Evolutionary conservation across 768 basidiomycete genomes (phyloP).

Genomic region (Boletus eberwhitei): DNA sequence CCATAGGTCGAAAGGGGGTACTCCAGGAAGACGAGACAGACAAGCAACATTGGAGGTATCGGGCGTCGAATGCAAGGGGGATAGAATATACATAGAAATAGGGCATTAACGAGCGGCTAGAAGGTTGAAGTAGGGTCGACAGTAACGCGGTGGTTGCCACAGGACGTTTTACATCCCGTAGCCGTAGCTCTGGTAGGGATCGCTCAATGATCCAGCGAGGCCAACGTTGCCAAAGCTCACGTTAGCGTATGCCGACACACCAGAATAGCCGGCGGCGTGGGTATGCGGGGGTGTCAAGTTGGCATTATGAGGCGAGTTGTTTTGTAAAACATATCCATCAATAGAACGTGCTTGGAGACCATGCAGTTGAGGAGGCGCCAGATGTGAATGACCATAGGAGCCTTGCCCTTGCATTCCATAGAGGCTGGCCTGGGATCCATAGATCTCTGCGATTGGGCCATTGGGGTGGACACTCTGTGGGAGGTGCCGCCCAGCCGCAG

Average conservation of each 20-base stretch:
- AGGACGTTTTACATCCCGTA: constrained; percentile 67
- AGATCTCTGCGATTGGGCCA: constrained; percentile 62
- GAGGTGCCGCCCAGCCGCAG: constrained; percentile 53
- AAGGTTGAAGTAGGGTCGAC: constrained; percentile 10
- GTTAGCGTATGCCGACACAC: constrained; percentile 50
- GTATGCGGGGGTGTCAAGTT: constrained; percentile 56
- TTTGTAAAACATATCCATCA: constrained; percentile 79
- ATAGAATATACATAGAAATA: constrained; percentile 39
- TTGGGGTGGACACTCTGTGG: constrained; percentile 49
- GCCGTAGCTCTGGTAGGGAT: constrained; percentile 77
- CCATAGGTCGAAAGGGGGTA: constrained; percentile 31
- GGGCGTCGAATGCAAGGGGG: constrained; percentile 31
- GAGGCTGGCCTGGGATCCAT: constrained; percentile 57
- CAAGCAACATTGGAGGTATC: constrained; percentile 32
- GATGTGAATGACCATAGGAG: constrained; percentile 56
- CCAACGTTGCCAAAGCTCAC: constrained; percentile 50
- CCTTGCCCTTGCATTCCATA: constrained; percentile 59
- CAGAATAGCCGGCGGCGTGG: constrained; percentile 54
- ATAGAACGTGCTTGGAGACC: constrained; percentile 67
- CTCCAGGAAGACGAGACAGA: constrained; percentile 37
- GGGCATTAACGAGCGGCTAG: constrained; percentile 30
- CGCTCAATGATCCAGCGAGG: constrained; percentile 54
- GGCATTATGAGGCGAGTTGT: constrained; percentile 63
- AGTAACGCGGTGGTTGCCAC: constrained; percentile 27
- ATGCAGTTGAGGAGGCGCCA: constrained; percentile 49